Evolutionary conservation across 1,284 basidiomycete genomes (phyloP), one percentile per base, ranked within the genome.

Genomic region (Fistulina hepatica): DNA sequence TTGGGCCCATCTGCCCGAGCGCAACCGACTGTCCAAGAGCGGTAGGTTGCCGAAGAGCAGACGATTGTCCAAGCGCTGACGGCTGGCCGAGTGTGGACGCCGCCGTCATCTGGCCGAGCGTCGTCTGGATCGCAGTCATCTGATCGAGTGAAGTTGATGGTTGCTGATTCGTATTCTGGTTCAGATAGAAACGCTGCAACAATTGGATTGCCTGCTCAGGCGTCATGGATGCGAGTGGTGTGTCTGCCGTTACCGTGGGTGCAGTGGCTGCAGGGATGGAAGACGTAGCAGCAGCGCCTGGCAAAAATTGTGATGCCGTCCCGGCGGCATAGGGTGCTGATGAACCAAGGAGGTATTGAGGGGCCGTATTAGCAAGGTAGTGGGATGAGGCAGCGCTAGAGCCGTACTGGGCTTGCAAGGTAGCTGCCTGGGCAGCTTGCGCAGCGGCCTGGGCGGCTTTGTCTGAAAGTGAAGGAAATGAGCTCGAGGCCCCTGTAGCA

Each of bases 391-490:
- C 35, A 31, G 42, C 2, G 35, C 16, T 15, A 15, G 34, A 8
- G 20, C 16, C 6, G 33, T 20, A 19, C 13, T 9, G 26, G 25
- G 39, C 33, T 19, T 80, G 75, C 33, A 80, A 56, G 25, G 80
- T 74, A 17, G 79, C 76, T 12, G 75, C 71, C 52, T 83, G 81
- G 8, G 81, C 81, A 16, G 81, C 81, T 52, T 84, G 81, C 5
- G 83, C 84, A 13, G 84, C 83, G 4, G 84, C 84, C 55, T 88
- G 84, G 5, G 84, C 83, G 24, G 85, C 84, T 63, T 88, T 88
- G 57, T 86, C 84, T 84, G 45, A 21, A 46, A 26, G 15, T 38
- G 41, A 11, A 46, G 41, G n/a, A 32, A 31, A 17, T 33, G 12
- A 19, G 22, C 12, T 36, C 11, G 21, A 28, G 24, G 24, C 4